Evolutionary conservation across 805 yeast genomes (phyloP).

Genomic region (Kodamaea sagamina): DNA sequence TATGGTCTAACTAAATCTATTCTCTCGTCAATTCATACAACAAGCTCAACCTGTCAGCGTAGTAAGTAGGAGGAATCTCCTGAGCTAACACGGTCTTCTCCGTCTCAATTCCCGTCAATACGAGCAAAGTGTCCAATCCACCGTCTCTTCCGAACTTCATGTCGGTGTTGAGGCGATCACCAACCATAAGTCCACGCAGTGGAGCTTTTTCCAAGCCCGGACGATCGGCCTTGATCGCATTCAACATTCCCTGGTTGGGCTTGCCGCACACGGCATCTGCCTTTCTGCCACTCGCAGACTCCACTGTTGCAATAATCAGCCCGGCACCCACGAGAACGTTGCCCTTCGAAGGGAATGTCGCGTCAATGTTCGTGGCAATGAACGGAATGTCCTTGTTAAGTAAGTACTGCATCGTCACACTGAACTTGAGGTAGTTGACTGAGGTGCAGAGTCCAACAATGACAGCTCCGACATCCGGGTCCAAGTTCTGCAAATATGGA

Average conservation of each 20-base stretch:
- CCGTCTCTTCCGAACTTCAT: constrained; percentile 89
- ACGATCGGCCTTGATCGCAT: constrained; percentile 73
- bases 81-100: constrained; percentile 55
- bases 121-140: constrained; percentile 83
- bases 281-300: constrained; percentile 72
- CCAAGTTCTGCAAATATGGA: constrained; percentile 57
- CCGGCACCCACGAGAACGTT: constrained; percentile 93
- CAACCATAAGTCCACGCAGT: constrained; percentile 80
- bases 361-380: constrained; percentile 92
- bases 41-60: constrained; percentile 75
- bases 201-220: constrained; percentile 49
- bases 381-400: constrained; percentile 65
- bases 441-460: constrained; percentile 81
- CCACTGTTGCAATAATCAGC: constrained; percentile 75
- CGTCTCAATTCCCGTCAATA: constrained; percentile 87
- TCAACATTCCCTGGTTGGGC: constrained; percentile 88
- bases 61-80: constrained; percentile 62
- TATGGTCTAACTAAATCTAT: constrained; percentile 3
- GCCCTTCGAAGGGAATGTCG: constrained; percentile 91
- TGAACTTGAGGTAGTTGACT: constrained; percentile 78
- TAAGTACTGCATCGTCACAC: constrained; percentile 80
- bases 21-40: constrained; percentile 53
- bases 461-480: constrained; percentile 80
- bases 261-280: constrained; percentile 89
- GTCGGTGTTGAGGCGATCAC: constrained; percentile 94